Percentiles rank a stretch among this genome's conserved stretches.
Conservation (phyloP, 768 basidiomycete genomes). For the Pulveroboletus sp. region DNA sequence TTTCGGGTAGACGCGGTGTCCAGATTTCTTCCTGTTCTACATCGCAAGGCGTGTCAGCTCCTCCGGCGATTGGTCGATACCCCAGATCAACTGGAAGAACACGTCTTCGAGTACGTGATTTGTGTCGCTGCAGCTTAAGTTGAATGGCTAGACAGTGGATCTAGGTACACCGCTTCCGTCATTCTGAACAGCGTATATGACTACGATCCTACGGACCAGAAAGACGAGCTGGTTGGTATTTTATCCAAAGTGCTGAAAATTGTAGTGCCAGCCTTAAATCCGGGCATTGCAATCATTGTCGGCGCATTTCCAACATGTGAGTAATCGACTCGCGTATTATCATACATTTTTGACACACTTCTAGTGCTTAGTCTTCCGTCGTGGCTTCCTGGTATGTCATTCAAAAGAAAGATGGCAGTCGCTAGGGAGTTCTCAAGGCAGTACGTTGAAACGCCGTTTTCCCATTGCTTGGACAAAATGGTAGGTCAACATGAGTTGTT, state of each 20-base stretch:
- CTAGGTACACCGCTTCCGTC: slow-evolving; percentile 12
- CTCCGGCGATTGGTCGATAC: too few species aligned
- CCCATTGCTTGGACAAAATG: slow-evolving; percentile 1
- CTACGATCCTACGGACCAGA: slow-evolving; percentile 12
- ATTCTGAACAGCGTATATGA: slow-evolving; percentile 14
- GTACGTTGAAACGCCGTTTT: slow-evolving; percentile 7
- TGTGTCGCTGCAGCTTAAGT: too few species aligned
- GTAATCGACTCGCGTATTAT: background rate
- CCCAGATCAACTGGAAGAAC: too few species aligned
- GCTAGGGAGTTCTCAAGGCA: background rate
- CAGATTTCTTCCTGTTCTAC: too few species aligned
- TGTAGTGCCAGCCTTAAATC: background rate
- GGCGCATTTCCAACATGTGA: slow-evolving; percentile 8
- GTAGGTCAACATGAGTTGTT: background rate
- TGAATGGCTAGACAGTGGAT: too few species aligned
- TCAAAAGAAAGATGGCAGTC: background rate
- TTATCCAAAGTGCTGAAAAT: background rate
- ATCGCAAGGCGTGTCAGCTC: too few species aligned
- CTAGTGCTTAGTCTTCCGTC: slow-evolving; percentile 7
- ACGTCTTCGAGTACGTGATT: too few species aligned
- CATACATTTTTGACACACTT: too few species aligned
- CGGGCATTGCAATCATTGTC: background rate
- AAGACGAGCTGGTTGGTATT: slow-evolving; percentile 5
- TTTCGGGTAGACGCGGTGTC: too few species aligned
- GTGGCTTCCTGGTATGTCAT: slow-evolving; percentile 17